Evolutionary conservation across 768 basidiomycete species (phyloP).

Genomic region (Panaeolus papilionaceus): DNA sequence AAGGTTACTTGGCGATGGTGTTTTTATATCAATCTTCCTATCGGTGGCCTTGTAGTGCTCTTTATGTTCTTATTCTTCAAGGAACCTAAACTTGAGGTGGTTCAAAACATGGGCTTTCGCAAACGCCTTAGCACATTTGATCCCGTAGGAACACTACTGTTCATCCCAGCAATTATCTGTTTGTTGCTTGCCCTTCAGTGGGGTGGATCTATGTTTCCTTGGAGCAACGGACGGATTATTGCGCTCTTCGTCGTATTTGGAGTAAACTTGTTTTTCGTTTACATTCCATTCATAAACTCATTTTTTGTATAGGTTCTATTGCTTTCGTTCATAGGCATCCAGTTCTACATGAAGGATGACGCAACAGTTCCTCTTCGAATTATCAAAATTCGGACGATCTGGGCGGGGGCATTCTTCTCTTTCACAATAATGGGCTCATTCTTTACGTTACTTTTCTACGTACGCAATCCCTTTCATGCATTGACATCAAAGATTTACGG

Average conservation of each 20-base stretch:
- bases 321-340: not conserved
- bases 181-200: constrained; percentile 46
- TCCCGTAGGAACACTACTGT: constrained; percentile 44
- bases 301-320: not conserved
- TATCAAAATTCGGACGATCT: constrained; percentile 17
- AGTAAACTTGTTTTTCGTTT: not conserved
- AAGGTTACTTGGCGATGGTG: constrained; percentile 32
- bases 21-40: constrained; percentile 32
- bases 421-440: constrained; percentile 16
- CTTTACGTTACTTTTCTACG: constrained; percentile 18
- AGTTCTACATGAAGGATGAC: constrained; percentile 14
- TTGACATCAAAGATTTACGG: too few relatives aligned
- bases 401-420: constrained; percentile 14
- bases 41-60: constrained; percentile 22
- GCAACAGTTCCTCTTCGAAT: constrained; percentile 19
- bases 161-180: constrained; percentile 31
- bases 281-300: not conserved
- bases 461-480: not conserved
- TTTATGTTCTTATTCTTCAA: constrained; percentile 27
- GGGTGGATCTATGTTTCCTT: constrained; percentile 52
- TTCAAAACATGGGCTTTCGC: not conserved
- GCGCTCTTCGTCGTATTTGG: constrained; percentile 23
- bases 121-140: constrained; percentile 37
- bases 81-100: constrained; percentile 22
- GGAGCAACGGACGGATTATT: constrained; percentile 45